Evolutionary conservation across 192 early-diverging fungal species (phyloP).

Genomic region (Linnemannia exigua): DNA sequence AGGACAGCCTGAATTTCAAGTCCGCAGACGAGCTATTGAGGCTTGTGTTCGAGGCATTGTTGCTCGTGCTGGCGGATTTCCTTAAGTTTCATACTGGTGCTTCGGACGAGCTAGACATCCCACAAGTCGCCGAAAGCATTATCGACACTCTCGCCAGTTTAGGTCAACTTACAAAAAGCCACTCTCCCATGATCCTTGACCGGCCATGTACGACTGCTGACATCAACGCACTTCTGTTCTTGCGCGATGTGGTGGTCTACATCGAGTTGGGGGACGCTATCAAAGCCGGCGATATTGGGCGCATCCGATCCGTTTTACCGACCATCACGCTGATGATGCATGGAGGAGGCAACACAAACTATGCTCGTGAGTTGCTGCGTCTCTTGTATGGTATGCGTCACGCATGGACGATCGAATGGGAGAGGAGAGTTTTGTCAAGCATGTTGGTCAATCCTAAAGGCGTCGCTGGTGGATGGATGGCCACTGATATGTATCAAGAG

Average conservation of each 20-base stretch:
- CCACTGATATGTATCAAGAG: conserved; percentile 35
- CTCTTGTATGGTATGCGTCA: conserved; percentile 25
- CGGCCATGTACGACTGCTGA: conserved; percentile 11
- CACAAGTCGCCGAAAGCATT: conserved; percentile 14
- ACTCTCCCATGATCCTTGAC: not conserved
- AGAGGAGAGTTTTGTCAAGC: not conserved
- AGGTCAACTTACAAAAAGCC: not conserved
- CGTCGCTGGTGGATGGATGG: conserved; percentile 24
- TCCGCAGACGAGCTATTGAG: conserved; percentile 19
- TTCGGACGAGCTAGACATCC: conserved; percentile 16
- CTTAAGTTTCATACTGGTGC: not conserved
- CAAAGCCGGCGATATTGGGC: conserved; percentile 32
- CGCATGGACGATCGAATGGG: conserved; percentile 21
- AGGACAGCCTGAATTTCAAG: conserved; percentile 20
- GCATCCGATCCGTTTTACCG: conserved; percentile 5
- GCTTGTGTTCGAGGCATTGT: conserved; percentile 19
- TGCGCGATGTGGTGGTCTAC: conserved; percentile 17
- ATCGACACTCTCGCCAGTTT: not conserved
- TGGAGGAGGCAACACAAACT: conserved; percentile 34
- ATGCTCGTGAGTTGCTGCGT: conserved; percentile 20
- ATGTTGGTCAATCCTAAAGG: conserved; percentile 37
- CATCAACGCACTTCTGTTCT: conserved; percentile 19
- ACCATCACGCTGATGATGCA: conserved; percentile 41
- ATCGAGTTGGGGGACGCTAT: conserved; percentile 17
- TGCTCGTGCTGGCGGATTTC: conserved; percentile 8